Evolutionary conservation across 331 rosid genomes (phyloP).

Genomic region (Phaseolus coccineus): DNA sequence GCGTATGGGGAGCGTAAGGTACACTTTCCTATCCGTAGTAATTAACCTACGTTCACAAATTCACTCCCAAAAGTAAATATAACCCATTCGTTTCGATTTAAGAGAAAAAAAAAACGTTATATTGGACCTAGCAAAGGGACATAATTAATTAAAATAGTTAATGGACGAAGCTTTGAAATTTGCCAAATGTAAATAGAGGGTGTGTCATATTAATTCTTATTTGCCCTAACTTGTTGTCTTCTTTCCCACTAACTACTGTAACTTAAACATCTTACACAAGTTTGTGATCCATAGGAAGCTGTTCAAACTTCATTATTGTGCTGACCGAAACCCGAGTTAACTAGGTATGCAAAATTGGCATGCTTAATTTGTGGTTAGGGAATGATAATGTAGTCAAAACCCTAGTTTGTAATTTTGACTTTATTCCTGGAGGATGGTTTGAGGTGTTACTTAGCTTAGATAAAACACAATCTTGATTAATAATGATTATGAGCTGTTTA

Average conservation of each 20-base stretch:
- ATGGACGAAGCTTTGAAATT: background rate
- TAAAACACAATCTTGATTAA: slow-evolving; percentile 29
- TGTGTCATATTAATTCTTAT: too few relatives aligned
- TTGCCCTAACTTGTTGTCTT: background rate
- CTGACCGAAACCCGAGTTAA: background rate
- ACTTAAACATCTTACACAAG: background rate
- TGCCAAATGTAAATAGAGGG: background rate
- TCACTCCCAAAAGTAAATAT: background rate
- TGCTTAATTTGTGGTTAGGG: slow-evolving; percentile 17
- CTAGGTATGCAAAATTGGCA: background rate
- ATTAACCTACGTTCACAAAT: background rate
- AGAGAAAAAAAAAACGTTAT: background rate
- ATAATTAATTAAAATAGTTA: background rate
- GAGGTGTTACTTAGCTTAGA: slow-evolving; percentile 1
- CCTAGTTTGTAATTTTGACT: slow-evolving; percentile 29
- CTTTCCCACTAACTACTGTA: background rate
- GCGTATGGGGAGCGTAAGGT: slow-evolving; percentile 56
- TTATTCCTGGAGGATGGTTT: background rate
- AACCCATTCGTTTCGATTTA: background rate
- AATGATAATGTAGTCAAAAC: slow-evolving; percentile 36
- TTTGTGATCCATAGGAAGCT: background rate
- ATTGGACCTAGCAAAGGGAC: background rate
- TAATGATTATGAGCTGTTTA: background rate
- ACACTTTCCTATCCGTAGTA: slow-evolving; percentile 46
- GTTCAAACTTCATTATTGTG: background rate